Evolutionary conservation across 768 basidiomycete genomes (phyloP), one percentile per base, ranked within the genome.

Genomic region (Termitomyces sp.): DNA sequence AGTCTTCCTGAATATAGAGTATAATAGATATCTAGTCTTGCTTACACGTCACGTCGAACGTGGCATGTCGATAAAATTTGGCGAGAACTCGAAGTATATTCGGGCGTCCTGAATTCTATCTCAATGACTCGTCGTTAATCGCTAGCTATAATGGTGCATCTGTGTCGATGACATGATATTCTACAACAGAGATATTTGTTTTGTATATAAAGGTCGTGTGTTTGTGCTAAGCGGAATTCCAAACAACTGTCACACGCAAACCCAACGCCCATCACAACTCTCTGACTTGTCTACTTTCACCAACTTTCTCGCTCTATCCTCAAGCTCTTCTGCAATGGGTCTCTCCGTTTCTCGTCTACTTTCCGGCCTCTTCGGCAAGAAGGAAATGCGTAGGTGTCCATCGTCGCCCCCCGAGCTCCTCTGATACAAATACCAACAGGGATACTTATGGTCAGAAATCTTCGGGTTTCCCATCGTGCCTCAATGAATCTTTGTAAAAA

Each of bases 371-470:
- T 95, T 98, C 69, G 95, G 95, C 77, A 98, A 97, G 84, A 96
- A 89, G 86, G 96, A 99, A 80, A 98, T 99, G 96, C 94, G 95
- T 97, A 76, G 73, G 95, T 80, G 37, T n/a, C 22, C 4, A 31
- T 78, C 55, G 64, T 65, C 61, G 64, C 61, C 63, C 67, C 61
- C 61, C 65, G 66, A 67, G 65, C 62, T 65, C 61, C 65, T 65
- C 53, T 65, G 64, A 70, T 57, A 61, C 65, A 64, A 54, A 70
- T 66, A 69, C 72, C 61, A 68, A 63, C 70, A 97, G 95, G 96
- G 73, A 98, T 99, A 81, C 80, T 99, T 76, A 99, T 99, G 91
- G 91, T 92, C 62, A 65, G 65, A 61, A 57, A 46, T 48, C 58
- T 58, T 44, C 54, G 58, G 55, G 64, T 58, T 57, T 54, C 30